Evolutionary conservation across 495 filamentous ascomycete genomes (phyloP).

Genomic region (Schizothecium vesticola): DNA sequence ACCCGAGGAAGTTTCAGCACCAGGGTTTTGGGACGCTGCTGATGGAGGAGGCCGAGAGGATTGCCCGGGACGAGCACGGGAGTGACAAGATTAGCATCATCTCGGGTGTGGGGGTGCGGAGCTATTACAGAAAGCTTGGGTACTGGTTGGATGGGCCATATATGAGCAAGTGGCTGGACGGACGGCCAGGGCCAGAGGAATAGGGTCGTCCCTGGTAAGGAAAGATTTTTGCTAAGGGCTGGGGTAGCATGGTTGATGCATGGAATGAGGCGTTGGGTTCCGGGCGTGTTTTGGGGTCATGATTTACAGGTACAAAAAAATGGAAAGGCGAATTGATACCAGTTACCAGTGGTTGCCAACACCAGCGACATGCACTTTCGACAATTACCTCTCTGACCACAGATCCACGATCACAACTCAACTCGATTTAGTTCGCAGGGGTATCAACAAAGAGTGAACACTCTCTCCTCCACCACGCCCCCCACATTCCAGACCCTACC

Average conservation of each 20-base stretch:
- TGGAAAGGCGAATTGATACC: not conserved
- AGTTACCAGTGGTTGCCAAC: not conserved
- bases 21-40: slow-evolving; percentile 92
- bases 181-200: slow-evolving; percentile 27
- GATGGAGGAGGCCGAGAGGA: slow-evolving; percentile 97
- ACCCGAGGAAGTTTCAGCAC: slow-evolving; percentile 95
- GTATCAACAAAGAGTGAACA: not conserved
- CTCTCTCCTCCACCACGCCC: not conserved
- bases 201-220: not conserved
- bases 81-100: slow-evolving; percentile 94
- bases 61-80: slow-evolving; percentile 87
- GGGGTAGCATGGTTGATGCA: not conserved
- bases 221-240: not conserved
- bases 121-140: slow-evolving; percentile 87
- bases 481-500: not conserved
- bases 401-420: not conserved
- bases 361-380: not conserved
- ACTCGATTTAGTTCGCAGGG: not conserved
- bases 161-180: slow-evolving; percentile 68
- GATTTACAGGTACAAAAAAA: not conserved
- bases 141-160: slow-evolving; percentile 89
- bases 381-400: not conserved
- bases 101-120: slow-evolving; percentile 87
- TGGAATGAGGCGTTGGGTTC: not conserved
- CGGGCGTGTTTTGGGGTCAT: not conserved